phyloP scores from a whole-genome alignment of 345 rosid genomes.

The Syzygium aqueum region DNA sequence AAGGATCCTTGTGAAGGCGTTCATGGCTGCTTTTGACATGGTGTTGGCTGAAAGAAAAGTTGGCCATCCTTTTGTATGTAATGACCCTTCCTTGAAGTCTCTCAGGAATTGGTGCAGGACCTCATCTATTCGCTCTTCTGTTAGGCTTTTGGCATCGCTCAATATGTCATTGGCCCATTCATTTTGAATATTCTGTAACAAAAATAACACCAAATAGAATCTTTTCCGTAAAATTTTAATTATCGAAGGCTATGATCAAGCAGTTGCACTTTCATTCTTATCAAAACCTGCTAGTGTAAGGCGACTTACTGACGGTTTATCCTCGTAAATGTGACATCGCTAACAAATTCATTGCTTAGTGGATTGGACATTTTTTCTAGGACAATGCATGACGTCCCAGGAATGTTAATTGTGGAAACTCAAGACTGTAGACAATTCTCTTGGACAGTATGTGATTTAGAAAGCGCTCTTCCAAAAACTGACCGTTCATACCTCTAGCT shows the following conservation, averaged over 20 bases:
- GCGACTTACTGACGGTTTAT: neutral
- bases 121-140: constrained; percentile 20
- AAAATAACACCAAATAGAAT: neutral
- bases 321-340: neutral
- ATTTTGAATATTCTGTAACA: constrained; percentile 7
- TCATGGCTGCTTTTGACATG: constrained; percentile 19
- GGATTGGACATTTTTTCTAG: neutral
- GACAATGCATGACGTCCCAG: neutral
- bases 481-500: constrained; percentile 10
- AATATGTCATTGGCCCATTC: constrained; percentile 17
- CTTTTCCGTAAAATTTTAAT: neutral
- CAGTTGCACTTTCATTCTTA: neutral
- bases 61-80: constrained; percentile 28
- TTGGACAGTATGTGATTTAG: neutral
- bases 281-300: neutral
- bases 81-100: constrained; percentile 18
- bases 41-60: constrained; percentile 7
- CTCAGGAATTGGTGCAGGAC: constrained; percentile 7
- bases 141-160: constrained; percentile 9
- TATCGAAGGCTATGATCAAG: neutral
- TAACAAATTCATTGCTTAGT: neutral
- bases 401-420: neutral
- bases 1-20: constrained; percentile 27
- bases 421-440: neutral
- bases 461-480: neutral